A percentile compares a stretch with the other conserved stretches of the same genome.
Evolutionary conservation across 768 basidiomycete species (phyloP).

Genomic region (Vishniacozyma victoriae): DNA sequence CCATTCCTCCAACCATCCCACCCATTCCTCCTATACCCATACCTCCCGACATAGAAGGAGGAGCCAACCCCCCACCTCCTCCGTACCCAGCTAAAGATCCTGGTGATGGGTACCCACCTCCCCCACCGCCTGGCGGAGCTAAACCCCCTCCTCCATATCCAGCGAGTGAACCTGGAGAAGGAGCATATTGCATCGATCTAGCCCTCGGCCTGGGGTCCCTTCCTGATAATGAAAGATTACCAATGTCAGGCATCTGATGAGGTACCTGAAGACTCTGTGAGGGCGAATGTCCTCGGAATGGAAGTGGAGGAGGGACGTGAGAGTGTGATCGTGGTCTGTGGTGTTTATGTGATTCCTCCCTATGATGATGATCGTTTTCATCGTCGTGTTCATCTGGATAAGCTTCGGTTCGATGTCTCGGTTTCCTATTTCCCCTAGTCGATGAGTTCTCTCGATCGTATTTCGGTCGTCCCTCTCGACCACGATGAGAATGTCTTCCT

Average conservation of each 20-base stretch:
- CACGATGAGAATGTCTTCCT: not conserved
- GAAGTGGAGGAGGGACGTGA: constrained; percentile 7
- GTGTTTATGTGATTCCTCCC: no score
- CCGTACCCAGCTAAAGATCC: not conserved
- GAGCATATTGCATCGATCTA: constrained; percentile 14
- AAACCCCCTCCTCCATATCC: constrained; percentile 3
- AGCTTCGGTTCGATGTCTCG: not conserved
- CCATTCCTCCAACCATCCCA: not conserved
- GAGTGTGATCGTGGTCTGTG: constrained; percentile 15
- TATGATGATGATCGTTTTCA: constrained; percentile 12
- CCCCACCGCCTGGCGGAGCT: not conserved
- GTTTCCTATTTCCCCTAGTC: not conserved
- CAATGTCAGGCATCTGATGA: no score
- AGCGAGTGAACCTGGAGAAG: constrained; percentile 4
- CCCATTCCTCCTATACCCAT: not conserved
- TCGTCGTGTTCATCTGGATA: not conserved
- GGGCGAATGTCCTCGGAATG: constrained; percentile 1
- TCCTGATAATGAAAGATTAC: no score
- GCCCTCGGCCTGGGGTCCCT: constrained; percentile 13
- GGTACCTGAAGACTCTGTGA: not conserved
- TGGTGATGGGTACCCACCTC: not conserved
- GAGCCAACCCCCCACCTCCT: not conserved
- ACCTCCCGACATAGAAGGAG: no score
- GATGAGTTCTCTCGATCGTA: constrained; percentile 4
- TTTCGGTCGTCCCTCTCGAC: not conserved